Evolutionary conservation across 768 basidiomycete species (phyloP), one percentile per base, ranked within the genome.

Genomic region (Suillus variegatus): DNA sequence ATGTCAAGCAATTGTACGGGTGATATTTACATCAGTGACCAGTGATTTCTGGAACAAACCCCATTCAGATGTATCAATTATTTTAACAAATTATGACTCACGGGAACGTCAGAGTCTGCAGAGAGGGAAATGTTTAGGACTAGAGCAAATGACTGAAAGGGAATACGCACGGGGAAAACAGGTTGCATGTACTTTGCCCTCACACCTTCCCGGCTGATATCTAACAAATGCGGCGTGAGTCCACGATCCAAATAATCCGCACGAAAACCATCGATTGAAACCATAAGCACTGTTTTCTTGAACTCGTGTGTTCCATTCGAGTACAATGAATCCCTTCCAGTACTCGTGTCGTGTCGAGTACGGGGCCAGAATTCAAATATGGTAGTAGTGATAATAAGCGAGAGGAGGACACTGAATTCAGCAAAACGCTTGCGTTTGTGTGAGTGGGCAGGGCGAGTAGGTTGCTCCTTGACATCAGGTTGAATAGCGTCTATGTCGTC

Each of bases 191-290:
- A 92, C 75, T 96, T 93, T 3, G 95, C 94, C 41, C 93, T 84
- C n/a, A 96, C 71, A 1, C 95, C 95, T 72, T 89, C 83, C 77
- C 90, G 86, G 72, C 92, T 92, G 65, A 95, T 89, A 64, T 87
- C 86, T 51, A 94, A 79, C 16, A 96, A 77, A 74, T 96, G 89
- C 1, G 94, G 94, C 1, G 94, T 95, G 49, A 95, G 75, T 0
- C 91, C 92, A 58, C 92, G 84, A 74, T 95, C 92, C 32, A 97
- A 82, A 72, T 96, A 96, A 74, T 93, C 92, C 44, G 94, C 92
- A 62, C 92, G 82, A 41, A 96, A 77, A 0, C 94, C 94, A 71
- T 96, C 95, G 43, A 96, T 92, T 35, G 93, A 95, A 5, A 96
- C 87, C 63, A 96, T 84, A 22, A 96, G 73, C 9, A 94, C 92